A percentile compares a stretch with the other conserved stretches of the same genome.
Evolutionary conservation across 2,329 filamentous ascomycete species (phyloP).

Genomic region (Amylocarpus encephaloides): DNA sequence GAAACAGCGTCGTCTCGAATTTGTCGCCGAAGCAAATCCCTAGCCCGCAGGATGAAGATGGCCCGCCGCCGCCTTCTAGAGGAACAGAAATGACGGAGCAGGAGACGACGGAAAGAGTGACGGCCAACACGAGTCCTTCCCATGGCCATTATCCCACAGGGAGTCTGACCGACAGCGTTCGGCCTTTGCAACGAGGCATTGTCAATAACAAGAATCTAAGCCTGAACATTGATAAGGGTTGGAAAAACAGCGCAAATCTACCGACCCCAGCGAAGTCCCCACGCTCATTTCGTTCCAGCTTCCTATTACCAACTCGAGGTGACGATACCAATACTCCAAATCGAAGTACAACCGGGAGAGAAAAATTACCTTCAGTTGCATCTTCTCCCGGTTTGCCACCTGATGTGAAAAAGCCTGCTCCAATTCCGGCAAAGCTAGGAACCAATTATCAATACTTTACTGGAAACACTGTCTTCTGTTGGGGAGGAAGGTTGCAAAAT

Average conservation of each 20-base stretch:
- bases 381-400: constrained; percentile 63
- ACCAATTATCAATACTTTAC: constrained; percentile 89
- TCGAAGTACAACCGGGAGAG: constrained; percentile 60
- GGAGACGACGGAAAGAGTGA: constrained; percentile 62
- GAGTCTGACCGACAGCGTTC: constrained; percentile 70
- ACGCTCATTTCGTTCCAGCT: constrained; percentile 69
- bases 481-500: constrained; percentile 82
- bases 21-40: constrained; percentile 24
- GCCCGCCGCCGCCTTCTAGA: constrained; percentile 61
- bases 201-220: constrained; percentile 38
- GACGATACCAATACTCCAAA: constrained; percentile 45
- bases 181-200: constrained; percentile 49
- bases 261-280: constrained; percentile 64
- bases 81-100: constrained; percentile 77
- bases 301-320: constrained; percentile 56
- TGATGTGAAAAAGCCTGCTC: constrained; percentile 33
- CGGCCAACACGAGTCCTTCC: constrained; percentile 68
- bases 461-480: constrained; percentile 86
- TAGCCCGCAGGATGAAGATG: constrained; percentile 39
- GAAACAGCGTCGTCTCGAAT: constrained; percentile 54
- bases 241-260: constrained; percentile 45
- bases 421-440: constrained; percentile 40
- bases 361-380: constrained; percentile 75
- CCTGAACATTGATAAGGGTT: constrained; percentile 55
- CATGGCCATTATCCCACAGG: constrained; percentile 48